Percentiles rank a stretch among this genome's conserved stretches.
phyloP scores from a whole-genome alignment of 768 basidiomycete species.

The Chlorophyllum brunneum region DNA sequence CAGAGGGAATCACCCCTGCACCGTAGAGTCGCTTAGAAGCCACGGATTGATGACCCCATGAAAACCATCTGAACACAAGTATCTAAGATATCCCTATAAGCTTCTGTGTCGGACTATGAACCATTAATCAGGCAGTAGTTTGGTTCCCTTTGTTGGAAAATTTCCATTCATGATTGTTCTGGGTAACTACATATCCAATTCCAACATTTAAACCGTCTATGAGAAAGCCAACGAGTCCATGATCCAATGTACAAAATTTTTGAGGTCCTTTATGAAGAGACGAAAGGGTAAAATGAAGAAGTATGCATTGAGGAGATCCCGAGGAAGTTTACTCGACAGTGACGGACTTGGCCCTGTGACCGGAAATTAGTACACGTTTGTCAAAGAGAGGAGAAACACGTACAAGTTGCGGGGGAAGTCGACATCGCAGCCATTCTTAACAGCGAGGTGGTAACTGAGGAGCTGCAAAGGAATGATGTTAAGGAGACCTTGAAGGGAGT shows the following conservation, averaged over 20 bases:
- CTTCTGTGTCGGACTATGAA: too few species aligned
- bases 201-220: neutral
- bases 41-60: too few species aligned
- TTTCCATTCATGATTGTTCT: neutral
- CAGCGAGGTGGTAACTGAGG: constrained; percentile 92
- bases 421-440: constrained; percentile 94
- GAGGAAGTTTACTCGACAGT: constrained; percentile 54
- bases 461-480: constrained; percentile 97
- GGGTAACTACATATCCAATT: neutral
- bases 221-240: neutral
- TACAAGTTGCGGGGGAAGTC: constrained; percentile 97
- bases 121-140: too few species aligned
- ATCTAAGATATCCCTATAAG: too few species aligned
- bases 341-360: constrained; percentile 72
- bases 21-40: too few species aligned
- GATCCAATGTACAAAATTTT: constrained; percentile 5
- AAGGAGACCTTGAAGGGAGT: constrained; percentile 90
- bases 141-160: neutral
- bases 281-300: neutral
- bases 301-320: neutral
- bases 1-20: too few species aligned
- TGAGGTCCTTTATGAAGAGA: neutral
- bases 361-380: constrained; percentile 11
- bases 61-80: too few species aligned
- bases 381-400: constrained; percentile 27